Percentiles rank a stretch among this genome's conserved stretches.
These are phyloP conservation scores for Tylopilus vinaceipallidus DNA, from an alignment of 768 basidiomycete genomes.

Conservation along the genomic window DNA sequence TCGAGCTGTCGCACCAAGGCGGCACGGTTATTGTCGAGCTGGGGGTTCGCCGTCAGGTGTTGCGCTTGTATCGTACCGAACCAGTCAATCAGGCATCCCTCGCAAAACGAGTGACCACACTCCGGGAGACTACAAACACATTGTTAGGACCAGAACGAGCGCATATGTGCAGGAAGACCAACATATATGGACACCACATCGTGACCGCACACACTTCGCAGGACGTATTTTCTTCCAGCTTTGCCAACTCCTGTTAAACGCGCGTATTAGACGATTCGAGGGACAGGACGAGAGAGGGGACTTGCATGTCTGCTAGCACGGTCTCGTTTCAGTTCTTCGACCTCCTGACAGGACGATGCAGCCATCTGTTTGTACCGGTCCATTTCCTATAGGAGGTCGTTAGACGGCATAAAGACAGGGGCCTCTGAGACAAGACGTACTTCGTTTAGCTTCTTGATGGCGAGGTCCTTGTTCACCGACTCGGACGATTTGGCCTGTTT, in stretches of 20 bases:
- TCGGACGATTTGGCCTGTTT: conserved; percentile 20
- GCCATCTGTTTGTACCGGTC: conserved; percentile 6
- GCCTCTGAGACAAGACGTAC: conserved; percentile 26
- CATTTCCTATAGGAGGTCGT: conserved; percentile 19
- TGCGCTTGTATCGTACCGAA: conserved; percentile 47
- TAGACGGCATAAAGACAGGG: neutral
- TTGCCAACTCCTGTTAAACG: conserved; percentile 35
- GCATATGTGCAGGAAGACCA: conserved; percentile 25
- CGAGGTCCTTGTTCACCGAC: conserved; percentile 24
- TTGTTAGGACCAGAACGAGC: neutral
- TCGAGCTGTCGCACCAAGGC: conserved; percentile 17
- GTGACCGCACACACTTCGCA: conserved; percentile 65
- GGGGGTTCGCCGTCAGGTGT: conserved; percentile 48
- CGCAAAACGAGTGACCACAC: conserved; percentile 74
- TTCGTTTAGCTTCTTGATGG: conserved; percentile 43
- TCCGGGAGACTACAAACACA: conserved; percentile 46
- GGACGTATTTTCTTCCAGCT: conserved; percentile 51
- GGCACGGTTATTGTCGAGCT: conserved; percentile 36
- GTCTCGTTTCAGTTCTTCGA: conserved; percentile 22
- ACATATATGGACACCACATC: conserved; percentile 72
- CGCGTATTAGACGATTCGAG: neutral
- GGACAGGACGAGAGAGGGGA: neutral
- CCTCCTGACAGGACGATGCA: conserved; percentile 13
- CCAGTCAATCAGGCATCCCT: conserved; percentile 56
- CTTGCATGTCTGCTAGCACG: conserved; percentile 9